phyloP scores from a whole-genome alignment of 768 basidiomycete species.

The Panaeolus papilionaceus region DNA sequence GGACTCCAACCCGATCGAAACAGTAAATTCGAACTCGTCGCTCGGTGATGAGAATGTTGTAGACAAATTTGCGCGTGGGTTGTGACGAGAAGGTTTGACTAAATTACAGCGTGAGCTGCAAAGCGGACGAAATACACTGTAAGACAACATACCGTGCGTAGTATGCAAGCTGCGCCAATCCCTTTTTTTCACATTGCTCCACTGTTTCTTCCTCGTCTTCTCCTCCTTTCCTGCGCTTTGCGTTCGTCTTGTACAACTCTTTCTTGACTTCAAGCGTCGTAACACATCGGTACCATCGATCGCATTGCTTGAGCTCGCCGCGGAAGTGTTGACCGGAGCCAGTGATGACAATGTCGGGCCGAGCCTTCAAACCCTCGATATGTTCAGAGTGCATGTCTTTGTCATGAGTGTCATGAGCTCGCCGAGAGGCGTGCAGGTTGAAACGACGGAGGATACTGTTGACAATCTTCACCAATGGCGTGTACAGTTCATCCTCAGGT shows the following conservation, averaged over 20 bases:
- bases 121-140: neutral
- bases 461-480: neutral
- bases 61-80: neutral
- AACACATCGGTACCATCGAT: neutral
- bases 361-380: neutral
- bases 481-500: neutral
- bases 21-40: neutral
- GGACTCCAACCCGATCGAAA: neutral
- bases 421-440: neutral
- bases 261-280: neutral
- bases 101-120: neutral
- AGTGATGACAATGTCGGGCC: neutral
- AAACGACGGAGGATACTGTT: neutral
- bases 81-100: neutral
- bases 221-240: too few species aligned
- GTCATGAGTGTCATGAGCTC: neutral
- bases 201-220: too few species aligned
- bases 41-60: constrained; percentile 2
- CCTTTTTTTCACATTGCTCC: neutral
- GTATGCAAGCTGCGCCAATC: neutral
- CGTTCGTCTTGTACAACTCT: neutral
- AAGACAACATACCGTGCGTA: constrained; percentile 1
- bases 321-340: neutral
- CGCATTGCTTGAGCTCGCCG: neutral
- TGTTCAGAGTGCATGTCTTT: neutral